These are phyloP conservation scores for Marchantia polymorpha DNA, from an alignment of 225 moss, liverwort and hornwort species.

Conservation along the genomic window DNA sequence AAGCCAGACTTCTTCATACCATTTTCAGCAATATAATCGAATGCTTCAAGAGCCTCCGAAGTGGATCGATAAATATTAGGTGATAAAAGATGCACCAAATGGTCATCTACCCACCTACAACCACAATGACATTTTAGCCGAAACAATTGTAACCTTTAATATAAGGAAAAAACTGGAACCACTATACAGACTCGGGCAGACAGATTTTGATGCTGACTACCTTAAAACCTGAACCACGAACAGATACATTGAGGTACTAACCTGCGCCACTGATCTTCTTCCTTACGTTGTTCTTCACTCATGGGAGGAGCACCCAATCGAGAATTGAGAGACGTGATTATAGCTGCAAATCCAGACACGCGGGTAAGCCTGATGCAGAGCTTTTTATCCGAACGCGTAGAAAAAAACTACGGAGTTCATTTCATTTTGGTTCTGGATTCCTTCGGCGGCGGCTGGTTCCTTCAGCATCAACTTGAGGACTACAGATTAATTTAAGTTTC, in stretches of 20 bases:
- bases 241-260: conserved; percentile 26
- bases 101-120: conserved; percentile 87
- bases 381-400: neutral
- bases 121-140: neutral
- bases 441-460: too few relatives aligned
- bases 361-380: neutral
- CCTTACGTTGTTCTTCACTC: conserved; percentile 41
- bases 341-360: conserved; percentile 51
- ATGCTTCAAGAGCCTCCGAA: conserved; percentile 85
- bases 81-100: conserved; percentile 90
- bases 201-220: too few relatives aligned
- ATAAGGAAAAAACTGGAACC: too few relatives aligned
- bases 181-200: too few relatives aligned
- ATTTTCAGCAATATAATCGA: conserved; percentile 85
- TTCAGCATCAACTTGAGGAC: too few relatives aligned
- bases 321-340: conserved; percentile 60
- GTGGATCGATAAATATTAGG: conserved; percentile 95
- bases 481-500: too few relatives aligned
- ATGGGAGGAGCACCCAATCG: conserved; percentile 15
- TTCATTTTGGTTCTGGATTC: too few relatives aligned
- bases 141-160: neutral
- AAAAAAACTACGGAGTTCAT: too few relatives aligned
- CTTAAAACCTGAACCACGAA: neutral
- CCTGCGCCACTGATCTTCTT: conserved; percentile 96
- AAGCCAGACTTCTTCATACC: conserved; percentile 39